phyloP scores from a whole-genome alignment of 2,329 filamentous ascomycete genomes.

The Venturiaceae sp. region DNA sequence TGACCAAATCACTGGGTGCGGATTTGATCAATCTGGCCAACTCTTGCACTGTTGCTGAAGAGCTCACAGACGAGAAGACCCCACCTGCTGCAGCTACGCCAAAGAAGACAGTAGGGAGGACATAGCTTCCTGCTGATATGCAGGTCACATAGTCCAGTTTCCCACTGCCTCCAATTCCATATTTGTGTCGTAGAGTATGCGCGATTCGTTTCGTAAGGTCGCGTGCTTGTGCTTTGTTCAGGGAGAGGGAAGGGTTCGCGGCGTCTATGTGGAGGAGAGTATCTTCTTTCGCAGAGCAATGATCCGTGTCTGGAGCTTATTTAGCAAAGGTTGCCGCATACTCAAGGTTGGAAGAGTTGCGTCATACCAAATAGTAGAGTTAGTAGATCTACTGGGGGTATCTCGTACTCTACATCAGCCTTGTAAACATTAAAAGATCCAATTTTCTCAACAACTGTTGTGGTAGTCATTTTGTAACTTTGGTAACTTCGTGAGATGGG shows the following conservation, averaged over 20 bases:
- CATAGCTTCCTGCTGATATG: constrained; percentile 46
- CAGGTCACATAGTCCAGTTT: constrained; percentile 42
- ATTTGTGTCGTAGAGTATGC: constrained; percentile 44
- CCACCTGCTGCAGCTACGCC: constrained; percentile 50
- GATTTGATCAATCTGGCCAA: constrained; percentile 38
- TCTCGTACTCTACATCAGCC: constrained; percentile 9
- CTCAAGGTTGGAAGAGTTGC: background rate
- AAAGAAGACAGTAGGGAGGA: constrained; percentile 45
- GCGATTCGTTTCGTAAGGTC: constrained; percentile 43
- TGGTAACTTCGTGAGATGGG: background rate
- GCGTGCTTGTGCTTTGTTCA: constrained; percentile 45
- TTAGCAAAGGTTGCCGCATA: constrained; percentile 6
- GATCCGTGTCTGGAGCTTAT: background rate
- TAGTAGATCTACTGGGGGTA: constrained; percentile 29
- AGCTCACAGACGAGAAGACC: constrained; percentile 46
- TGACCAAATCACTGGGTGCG: constrained; percentile 31
- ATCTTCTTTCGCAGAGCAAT: constrained; percentile 29
- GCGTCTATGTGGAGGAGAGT: constrained; percentile 49
- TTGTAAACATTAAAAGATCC: background rate
- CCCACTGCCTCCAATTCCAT: constrained; percentile 42
- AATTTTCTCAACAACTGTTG: constrained; percentile 4
- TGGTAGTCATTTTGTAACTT: background rate
- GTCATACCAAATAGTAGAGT: constrained; percentile 30
- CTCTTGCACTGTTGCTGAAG: constrained; percentile 40
- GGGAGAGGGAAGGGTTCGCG: constrained; percentile 38